These are phyloP conservation scores for Suillus alpinus DNA, from an alignment of 768 basidiomycete genomes.

Conservation along the genomic window DNA sequence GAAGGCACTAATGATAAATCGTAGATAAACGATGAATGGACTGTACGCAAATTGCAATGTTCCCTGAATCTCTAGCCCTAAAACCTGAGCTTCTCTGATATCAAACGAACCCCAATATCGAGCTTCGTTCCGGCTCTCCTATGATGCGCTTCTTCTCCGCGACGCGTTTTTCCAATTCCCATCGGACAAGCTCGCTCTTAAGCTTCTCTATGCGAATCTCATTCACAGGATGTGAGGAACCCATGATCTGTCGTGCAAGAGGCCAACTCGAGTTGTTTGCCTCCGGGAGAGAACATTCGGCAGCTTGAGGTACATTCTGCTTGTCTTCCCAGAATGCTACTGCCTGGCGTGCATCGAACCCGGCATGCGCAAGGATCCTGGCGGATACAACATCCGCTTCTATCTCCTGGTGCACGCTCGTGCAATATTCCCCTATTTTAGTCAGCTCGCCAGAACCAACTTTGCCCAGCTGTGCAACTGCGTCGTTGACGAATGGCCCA, in stretches of 20 bases:
- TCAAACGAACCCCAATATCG: slow-evolving; percentile 4
- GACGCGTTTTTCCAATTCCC: slow-evolving; percentile 38
- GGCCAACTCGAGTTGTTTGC: slow-evolving; percentile 11
- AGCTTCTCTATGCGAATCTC: slow-evolving; percentile 41
- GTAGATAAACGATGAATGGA: neutral
- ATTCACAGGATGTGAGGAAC: slow-evolving; percentile 44
- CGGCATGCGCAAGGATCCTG: slow-evolving; percentile 86
- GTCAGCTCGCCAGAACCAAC: slow-evolving; percentile 73
- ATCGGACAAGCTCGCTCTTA: slow-evolving; percentile 42
- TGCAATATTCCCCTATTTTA: slow-evolving; percentile 73
- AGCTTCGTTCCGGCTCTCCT: slow-evolving; percentile 19
- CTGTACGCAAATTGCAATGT: neutral
- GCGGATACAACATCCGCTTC: slow-evolving; percentile 92
- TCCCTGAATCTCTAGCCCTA: neutral
- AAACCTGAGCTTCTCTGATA: neutral
- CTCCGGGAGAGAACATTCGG: slow-evolving; percentile 22
- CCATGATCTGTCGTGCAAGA: slow-evolving; percentile 31
- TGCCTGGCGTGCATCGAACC: slow-evolving; percentile 83
- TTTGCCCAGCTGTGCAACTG: slow-evolving; percentile 77
- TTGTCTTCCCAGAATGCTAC: slow-evolving; percentile 80
- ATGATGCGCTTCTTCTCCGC: slow-evolving; percentile 18
- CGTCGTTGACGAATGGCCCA: slow-evolving; percentile 95
- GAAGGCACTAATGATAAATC: neutral
- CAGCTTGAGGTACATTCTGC: slow-evolving; percentile 24
- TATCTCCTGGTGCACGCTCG: slow-evolving; percentile 78